Evolutionary conservation across 164 flowering plant genomes (phyloP), one percentile per base, ranked within the genome.

Genomic region (Vitis cinerea): DNA sequence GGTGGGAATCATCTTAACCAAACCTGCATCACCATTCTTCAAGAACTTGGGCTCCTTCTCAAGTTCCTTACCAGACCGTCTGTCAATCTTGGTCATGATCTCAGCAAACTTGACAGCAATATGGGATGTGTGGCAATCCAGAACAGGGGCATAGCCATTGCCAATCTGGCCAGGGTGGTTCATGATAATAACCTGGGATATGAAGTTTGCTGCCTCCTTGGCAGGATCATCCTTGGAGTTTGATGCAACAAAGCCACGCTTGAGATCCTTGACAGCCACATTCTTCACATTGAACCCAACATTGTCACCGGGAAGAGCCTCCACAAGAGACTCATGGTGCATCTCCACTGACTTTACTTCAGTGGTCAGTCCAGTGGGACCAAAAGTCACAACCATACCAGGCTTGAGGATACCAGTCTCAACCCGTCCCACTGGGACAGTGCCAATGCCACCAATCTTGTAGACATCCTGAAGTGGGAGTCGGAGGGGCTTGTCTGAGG

Each of bases 391-490:
- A 55, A 85, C 82, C 86, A 85, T 85, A 63, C 86, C 88, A 49
- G 88, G 88, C 78, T 83, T 85, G 60, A 85, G 31, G 29, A 80
- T 14, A 72, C 88, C 88, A 54, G 88, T 83, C 63, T 85, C 88
- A 61, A 83, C 86, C 62, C 88, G 83, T 10, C 88, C 88, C 12
- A 85, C 86, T 4, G 84, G 86, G 23, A 85, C 88, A 60, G 88
- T 85, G 30, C 88, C 88, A 77, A 85, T 85, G 47, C 86, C 88
- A 16, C 88, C 88, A 65, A 85, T 85, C 84, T 85, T 85, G 85
- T 85, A 85, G 23, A 85, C 86, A 70, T 85, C 88, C 84, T 83
- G 86, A 67, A 85, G 88, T 14, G 88, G 88, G 51, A 85, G 84
- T 17, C 88, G 80, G 8, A 85, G 86, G 31, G 88, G 88, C 79